These are phyloP conservation scores for Colletotrichum noveboracense DNA, from an alignment of 2,329 filamentous ascomycete genomes.

Conservation along the genomic window DNA sequence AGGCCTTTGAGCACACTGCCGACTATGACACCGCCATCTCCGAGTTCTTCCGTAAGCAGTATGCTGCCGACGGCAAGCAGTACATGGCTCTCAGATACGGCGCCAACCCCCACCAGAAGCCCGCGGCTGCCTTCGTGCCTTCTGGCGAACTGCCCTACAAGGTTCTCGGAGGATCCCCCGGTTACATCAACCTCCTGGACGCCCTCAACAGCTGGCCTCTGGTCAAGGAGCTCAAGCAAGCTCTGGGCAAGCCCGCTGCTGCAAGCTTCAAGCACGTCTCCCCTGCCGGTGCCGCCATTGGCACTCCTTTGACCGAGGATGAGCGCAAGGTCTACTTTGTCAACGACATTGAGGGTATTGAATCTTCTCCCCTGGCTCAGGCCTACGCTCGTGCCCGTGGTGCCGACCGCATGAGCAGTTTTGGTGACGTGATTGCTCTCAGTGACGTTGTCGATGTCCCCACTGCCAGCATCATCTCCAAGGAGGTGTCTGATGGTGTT, in stretches of 20 bases:
- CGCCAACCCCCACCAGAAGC: constrained; percentile 98
- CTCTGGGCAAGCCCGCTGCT: constrained; percentile 86
- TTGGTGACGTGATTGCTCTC: constrained; percentile 94
- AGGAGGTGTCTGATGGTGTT: constrained; percentile 96
- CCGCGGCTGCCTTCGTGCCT: constrained; percentile 81
- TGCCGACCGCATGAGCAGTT: constrained; percentile 98
- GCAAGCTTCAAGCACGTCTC: constrained; percentile 99
- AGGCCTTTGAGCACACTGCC: constrained; percentile 97
- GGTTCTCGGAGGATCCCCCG: constrained; percentile 85
- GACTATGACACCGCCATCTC: constrained; percentile 96
- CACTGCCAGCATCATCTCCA: constrained; percentile 96
- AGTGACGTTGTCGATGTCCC: constrained; percentile 89
- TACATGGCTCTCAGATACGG: constrained; percentile 90
- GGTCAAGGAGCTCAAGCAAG: constrained; percentile 93
- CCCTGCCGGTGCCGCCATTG: constrained; percentile 93
- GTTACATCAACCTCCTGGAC: constrained; percentile 97
- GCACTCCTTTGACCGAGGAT: constrained; percentile 80
- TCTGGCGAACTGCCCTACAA: constrained; percentile 88
- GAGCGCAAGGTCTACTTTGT: constrained; percentile 99
- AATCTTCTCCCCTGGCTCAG: constrained; percentile 85
- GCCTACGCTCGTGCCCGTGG: constrained; percentile 95
- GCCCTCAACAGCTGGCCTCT: constrained; percentile 96
- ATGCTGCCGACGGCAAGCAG: constrained; percentile 84
- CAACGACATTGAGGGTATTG: constrained; percentile 89
- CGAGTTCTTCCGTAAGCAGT: constrained; percentile 97